Percentiles rank a stretch among this genome's conserved stretches.
Conservation (phyloP, 2,329 filamentous ascomycete species). For the Epicoccum sorghinum region DNA sequence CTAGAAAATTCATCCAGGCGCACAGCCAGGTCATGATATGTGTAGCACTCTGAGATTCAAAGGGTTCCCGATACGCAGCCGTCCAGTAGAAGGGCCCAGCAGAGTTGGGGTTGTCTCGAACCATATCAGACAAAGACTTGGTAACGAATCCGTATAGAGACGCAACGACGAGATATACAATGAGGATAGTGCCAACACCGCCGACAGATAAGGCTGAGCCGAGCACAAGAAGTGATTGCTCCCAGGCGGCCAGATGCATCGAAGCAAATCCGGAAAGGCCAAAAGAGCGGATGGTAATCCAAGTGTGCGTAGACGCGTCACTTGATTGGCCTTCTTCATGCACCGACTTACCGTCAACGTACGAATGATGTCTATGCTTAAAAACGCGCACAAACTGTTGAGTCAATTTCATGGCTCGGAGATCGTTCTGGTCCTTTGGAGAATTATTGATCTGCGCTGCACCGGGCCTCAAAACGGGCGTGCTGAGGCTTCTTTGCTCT, state of each 20-base stretch:
- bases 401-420: no score
- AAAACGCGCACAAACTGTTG: no score
- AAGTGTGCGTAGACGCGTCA: no score
- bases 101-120: background rate
- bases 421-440: background rate
- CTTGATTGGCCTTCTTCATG: no score
- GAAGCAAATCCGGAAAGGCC: background rate
- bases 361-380: no score
- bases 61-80: background rate
- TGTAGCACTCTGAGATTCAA: no score
- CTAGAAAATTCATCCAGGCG: background rate
- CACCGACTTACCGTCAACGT: background rate
- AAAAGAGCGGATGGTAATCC: background rate
- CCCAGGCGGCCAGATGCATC: background rate
- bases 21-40: background rate
- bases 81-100: constrained; percentile 1
- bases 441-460: background rate
- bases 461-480: background rate
- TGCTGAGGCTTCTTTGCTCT: background rate
- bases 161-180: background rate
- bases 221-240: background rate
- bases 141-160: background rate
- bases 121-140: background rate
- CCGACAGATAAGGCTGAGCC: background rate
- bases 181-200: background rate